A percentile compares a stretch with the other conserved stretches of the same genome.
Conservation (phyloP, 495 filamentous ascomycete genomes). For the Aspergillus carlsbadensis region DNA sequence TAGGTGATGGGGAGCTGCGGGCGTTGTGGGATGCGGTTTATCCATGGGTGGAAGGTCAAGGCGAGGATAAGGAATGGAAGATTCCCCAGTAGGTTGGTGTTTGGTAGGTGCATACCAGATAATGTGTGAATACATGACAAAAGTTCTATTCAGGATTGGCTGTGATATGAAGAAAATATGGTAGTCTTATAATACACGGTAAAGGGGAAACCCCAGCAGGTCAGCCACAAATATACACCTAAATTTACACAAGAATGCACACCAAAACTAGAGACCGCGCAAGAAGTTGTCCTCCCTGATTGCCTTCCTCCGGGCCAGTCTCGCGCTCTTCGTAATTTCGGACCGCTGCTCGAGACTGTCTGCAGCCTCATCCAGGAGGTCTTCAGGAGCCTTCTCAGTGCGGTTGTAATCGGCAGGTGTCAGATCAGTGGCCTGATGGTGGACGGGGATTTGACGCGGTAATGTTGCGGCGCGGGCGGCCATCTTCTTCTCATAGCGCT, state of each 20-base stretch:
- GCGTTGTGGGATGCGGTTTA: constrained; percentile 18
- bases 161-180: constrained; percentile 16
- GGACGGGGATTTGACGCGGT: constrained; percentile 74
- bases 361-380: constrained; percentile 30
- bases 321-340: constrained; percentile 55
- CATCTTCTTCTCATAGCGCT: constrained; percentile 60
- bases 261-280: constrained; percentile 61
- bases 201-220: constrained; percentile 6
- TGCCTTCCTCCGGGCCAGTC: constrained; percentile 67
- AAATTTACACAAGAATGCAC: constrained; percentile 8
- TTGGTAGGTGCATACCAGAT: too few relatives aligned
- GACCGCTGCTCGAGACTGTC: constrained; percentile 40
- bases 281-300: constrained; percentile 97
- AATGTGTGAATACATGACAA: neutral
- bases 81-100: constrained; percentile 6
- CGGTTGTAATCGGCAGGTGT: constrained; percentile 53
- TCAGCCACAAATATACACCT: constrained; percentile 17
- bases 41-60: constrained; percentile 22
- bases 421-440: constrained; percentile 82
- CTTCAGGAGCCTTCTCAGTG: constrained; percentile 23
- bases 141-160: constrained; percentile 14
- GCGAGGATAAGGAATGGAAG: constrained; percentile 22
- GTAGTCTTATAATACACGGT: constrained; percentile 22
- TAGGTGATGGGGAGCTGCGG: constrained; percentile 19
- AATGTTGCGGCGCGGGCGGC: constrained; percentile 63